Percentiles rank a stretch among this genome's conserved stretches.
These are phyloP conservation scores for Mycena leptocephala DNA, from an alignment of 768 basidiomycete genomes.

Conservation along the genomic window DNA sequence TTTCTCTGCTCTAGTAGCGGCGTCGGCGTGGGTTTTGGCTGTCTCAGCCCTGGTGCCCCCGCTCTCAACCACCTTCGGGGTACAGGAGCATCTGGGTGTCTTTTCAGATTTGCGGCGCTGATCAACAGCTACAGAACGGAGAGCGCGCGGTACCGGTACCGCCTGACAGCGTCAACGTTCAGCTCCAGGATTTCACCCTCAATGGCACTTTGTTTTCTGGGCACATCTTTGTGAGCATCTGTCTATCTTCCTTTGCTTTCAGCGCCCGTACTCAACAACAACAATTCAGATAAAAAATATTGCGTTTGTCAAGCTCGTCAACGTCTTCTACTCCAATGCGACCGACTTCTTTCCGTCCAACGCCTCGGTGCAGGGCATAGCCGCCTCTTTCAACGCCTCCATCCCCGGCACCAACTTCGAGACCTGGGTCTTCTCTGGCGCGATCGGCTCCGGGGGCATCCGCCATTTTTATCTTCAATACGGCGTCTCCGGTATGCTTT, in stretches of 20 bases:
- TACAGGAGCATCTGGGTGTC: not conserved
- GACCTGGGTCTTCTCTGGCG: constrained; percentile 18
- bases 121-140: not conserved
- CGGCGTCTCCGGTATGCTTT: not conserved
- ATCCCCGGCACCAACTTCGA: constrained; percentile 16
- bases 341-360: constrained; percentile 5
- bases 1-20: not conserved
- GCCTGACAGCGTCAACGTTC: constrained; percentile 11
- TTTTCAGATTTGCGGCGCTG: not conserved
- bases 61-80: not conserved
- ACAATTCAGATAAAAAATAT: constrained; percentile 9
- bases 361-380: not conserved
- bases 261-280: not conserved
- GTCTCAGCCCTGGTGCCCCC: not conserved
- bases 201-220: not conserved
- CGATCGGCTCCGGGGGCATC: not conserved
- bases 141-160: not conserved
- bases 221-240: not conserved
- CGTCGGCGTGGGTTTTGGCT: not conserved
- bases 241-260: not conserved
- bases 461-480: constrained; percentile 17
- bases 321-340: constrained; percentile 11
- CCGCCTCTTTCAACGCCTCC: constrained; percentile 6
- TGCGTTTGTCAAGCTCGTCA: not conserved
- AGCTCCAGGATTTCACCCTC: constrained; percentile 18